phyloP scores from a whole-genome alignment of 768 basidiomycete species.

The Lactarius deliciosus region DNA sequence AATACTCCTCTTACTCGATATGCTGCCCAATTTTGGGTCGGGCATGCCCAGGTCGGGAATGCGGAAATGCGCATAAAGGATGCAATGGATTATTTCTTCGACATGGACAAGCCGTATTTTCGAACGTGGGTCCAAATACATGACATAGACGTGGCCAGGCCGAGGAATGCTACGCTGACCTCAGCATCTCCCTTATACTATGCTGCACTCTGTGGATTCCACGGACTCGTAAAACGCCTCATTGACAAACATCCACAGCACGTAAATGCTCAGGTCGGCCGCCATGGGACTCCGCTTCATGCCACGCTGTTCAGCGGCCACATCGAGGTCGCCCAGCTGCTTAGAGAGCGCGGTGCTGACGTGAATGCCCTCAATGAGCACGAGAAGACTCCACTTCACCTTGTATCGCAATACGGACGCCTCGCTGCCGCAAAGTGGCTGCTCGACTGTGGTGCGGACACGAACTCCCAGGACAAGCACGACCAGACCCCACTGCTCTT shows the following conservation, averaged over 20 bases:
- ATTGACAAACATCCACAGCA: neutral
- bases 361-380: neutral
- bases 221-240: neutral
- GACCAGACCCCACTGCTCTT: neutral
- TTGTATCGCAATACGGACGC: neutral
- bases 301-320: neutral
- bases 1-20: neutral
- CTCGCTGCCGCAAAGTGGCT: neutral
- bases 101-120: neutral
- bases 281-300: neutral
- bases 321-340: neutral
- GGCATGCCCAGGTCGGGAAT: neutral
- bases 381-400: neutral
- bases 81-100: neutral
- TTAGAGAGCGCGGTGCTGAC: neutral
- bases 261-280: neutral
- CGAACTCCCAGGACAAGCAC: too few relatives aligned
- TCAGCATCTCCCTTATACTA: neutral
- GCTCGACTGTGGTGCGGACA: too few relatives aligned
- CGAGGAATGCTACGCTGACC: rapidly evolving
- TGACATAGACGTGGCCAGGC: neutral
- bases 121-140: neutral
- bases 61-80: neutral
- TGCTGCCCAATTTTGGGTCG: neutral
- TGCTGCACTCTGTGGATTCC: neutral